Base-by-base conservation (phyloP, 768 basidiomycete species). In the Panellus pusillus region DNA sequence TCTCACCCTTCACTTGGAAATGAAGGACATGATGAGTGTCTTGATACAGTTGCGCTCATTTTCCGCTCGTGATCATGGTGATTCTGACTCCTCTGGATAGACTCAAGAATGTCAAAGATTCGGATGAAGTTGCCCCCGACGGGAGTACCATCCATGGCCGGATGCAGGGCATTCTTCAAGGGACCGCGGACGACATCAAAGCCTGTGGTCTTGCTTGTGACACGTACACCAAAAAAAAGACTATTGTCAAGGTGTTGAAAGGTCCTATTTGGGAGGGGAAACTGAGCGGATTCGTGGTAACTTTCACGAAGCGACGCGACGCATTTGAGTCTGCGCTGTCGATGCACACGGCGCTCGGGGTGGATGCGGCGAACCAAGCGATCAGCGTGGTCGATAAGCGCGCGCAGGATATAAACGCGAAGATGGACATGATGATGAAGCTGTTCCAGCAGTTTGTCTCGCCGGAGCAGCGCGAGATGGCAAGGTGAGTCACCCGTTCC, bases 11-110 rank as follows among this genome's bases (percentile, higher is more conserved):
- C 66, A 71, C 60, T 40, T 68, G 13, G 69, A 70, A 54, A 76
- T 76, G 71, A 65, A 60, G 37, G 69, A 75, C 29, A 76, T 72
- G 71, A 70, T 75, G 68, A 44, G 47, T 1, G 65, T 65, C 9
- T 58, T 74, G 4, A 47, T 70, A 1, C 68, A 72, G 74, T 75
- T 39, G 8, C 66, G 44, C 18, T 17, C 19, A n/a, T 0, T 27
- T 37, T 27, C 6, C 20, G 27, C 24, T 32, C n/a, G 7, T 43
- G n/a, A 6, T 44, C 19, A 24, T 8, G 18, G 27, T 14, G 27
- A 15, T 13, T 27, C 27, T 38, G 15, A 55, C 32, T 5, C 6
- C 32, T 37, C 20, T 42, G 31, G 9, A 35, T 32, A 67, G 66
- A 37, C 52, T 67, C 11, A 58, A 54, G 31, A 55, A 57, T 27